Evolutionary conservation across 1,139 yeast genomes (phyloP), one percentile per base, ranked within the genome.

Genomic region (Candida sojae): DNA sequence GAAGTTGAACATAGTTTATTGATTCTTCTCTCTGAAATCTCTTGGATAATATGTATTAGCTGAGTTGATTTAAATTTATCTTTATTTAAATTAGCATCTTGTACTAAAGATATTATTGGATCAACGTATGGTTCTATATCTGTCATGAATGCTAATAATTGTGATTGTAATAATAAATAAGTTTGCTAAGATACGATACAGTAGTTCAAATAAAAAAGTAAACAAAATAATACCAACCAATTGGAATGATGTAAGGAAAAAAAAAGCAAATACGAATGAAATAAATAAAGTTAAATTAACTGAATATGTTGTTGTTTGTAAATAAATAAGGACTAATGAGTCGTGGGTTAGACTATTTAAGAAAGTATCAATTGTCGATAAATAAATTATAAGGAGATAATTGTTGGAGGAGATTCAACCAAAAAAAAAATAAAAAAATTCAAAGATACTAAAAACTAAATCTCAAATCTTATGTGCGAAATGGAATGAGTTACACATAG

Each of bases 1-100:
- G 77, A 67, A 23, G 76, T 67, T 51, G 70, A 78, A 57, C 86
- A 81, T 57, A 79, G 66, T 50, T 77, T 73, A 48, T 79, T 75
- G n/a, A 80, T 68, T 51, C 72, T 71, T 30, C 75, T 52, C 54
- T 80, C 85, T 1, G 73, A 61, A 31, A 74, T 56, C 30, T 68
- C 70, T 39, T 75, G 73, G 37, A 81, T 80, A 17, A 77, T 60
- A 46, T 58, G 61, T 2, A 77, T 58, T 8, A 81, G 60, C 49
- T 71, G 64, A 9, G 70, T 61, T 0, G 83, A 66, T 53, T 79
- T 78, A 7, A 57, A 66, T 47, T 71, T 66, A 44, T 75, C 79
- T 49, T 67, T 70, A 54, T 77, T 79, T 39, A 81, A 64, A 45
- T 77, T 65, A 2, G 83, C 80, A 57, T 80, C 83, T 52, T 73